Percentiles rank a stretch among this genome's conserved stretches.
Conservation (phyloP, 148 eudicot genomes). For the Chenopodium album region DNA sequence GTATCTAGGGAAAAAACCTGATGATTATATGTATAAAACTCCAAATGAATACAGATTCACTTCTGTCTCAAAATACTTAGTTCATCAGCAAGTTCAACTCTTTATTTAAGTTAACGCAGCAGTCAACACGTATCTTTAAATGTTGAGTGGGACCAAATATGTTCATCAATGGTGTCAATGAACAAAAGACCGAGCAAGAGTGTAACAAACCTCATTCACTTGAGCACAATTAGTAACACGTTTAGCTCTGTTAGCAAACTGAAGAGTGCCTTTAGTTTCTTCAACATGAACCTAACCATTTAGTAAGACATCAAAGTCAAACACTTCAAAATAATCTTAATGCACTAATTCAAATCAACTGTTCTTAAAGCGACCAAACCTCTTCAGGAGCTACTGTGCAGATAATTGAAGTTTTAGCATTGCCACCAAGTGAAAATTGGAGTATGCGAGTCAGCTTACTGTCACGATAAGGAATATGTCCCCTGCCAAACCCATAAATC, state of each 20-base stretch:
- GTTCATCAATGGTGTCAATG: neutral
- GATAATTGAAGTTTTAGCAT: slow-evolving; percentile 97
- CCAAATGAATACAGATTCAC: neutral
- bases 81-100: neutral
- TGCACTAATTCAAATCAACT: neutral
- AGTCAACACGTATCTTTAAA: neutral
- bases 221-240: slow-evolving; percentile 92
- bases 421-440: slow-evolving; percentile 98
- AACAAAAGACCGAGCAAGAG: neutral
- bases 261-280: slow-evolving; percentile 97
- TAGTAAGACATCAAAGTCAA: slow-evolving; percentile 18
- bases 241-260: slow-evolving; percentile 96
- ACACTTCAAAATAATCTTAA: neutral
- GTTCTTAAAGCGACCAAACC: slow-evolving; percentile 29
- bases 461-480: slow-evolving; percentile 96
- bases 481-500: slow-evolving; percentile 47
- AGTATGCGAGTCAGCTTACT: slow-evolving; percentile 98
- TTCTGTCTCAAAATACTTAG: neutral
- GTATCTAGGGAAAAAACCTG: neutral
- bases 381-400: slow-evolving; percentile 98
- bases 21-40: neutral
- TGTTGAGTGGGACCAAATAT: neutral
- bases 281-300: slow-evolving; percentile 73
- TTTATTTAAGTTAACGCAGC: neutral
- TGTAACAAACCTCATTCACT: slow-evolving; percentile 82